Conservation (phyloP, 2,329 filamentous ascomycete species). For the Xylaria hypoxylon region DNA sequence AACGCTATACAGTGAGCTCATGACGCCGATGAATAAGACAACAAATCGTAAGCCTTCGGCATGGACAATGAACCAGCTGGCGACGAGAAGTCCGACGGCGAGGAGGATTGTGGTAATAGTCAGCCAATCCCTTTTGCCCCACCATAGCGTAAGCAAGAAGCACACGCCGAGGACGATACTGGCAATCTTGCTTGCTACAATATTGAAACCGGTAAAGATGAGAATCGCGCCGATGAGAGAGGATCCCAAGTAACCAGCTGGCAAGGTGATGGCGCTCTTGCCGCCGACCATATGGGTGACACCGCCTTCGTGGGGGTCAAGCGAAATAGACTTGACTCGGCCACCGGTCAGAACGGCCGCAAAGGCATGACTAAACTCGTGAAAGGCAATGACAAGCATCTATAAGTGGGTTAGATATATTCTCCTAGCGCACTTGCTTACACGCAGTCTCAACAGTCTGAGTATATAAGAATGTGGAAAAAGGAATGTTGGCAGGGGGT, state of each 20-base stretch:
- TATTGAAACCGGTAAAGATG: conserved; percentile 84
- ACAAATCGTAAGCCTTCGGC: conserved; percentile 79
- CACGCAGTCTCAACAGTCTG: not conserved
- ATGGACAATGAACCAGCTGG: conserved; percentile 83
- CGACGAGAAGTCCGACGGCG: conserved; percentile 77
- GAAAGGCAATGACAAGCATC: conserved; percentile 88
- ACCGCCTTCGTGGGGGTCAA: conserved; percentile 81
- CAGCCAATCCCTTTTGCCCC: conserved; percentile 82
- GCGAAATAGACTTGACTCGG: conserved; percentile 77
- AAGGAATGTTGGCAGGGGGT: not conserved
- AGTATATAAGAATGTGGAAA: not conserved
- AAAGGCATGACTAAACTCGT: conserved; percentile 82
- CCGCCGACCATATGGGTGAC: conserved; percentile 83
- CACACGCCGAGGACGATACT: conserved; percentile 78
- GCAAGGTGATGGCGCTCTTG: conserved; percentile 75
- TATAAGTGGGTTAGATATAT: conserved; percentile 49
- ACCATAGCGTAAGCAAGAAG: conserved; percentile 84
- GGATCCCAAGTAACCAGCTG: conserved; percentile 82
- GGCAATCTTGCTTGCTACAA: conserved; percentile 83
- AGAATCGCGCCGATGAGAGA: conserved; percentile 81
- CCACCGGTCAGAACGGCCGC: conserved; percentile 79
- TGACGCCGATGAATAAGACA: conserved; percentile 83
- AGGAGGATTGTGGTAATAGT: conserved; percentile 77
- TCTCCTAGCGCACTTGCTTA: not conserved
- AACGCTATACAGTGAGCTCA: conserved; percentile 82